Evolutionary conservation across 495 filamentous ascomycete species (phyloP).

Genomic region (Xylaria sp.): DNA sequence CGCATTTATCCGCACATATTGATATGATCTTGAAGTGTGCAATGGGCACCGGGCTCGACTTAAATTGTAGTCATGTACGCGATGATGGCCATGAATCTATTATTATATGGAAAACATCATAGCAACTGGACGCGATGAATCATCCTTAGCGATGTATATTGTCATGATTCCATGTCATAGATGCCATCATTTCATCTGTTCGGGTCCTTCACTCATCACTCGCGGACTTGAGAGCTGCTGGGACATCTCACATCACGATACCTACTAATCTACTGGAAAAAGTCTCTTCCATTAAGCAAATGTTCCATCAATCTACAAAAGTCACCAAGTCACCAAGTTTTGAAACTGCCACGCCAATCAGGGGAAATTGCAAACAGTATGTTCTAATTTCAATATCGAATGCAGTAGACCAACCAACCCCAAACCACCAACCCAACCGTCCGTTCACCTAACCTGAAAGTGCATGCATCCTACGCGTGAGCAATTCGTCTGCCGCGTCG

Average conservation of each 20-base stretch:
- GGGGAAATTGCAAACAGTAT: slow-evolving; percentile 12
- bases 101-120: neutral
- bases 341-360: neutral
- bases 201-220: neutral
- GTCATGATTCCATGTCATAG: neutral
- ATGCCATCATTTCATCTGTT: neutral
- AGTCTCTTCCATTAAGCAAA: neutral
- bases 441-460: neutral
- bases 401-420: neutral
- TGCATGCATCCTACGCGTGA: neutral
- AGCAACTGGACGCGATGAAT: neutral
- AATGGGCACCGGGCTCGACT: no score
- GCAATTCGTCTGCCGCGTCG: neutral
- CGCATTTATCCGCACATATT: neutral
- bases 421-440: neutral
- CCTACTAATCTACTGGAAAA: neutral
- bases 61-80: neutral
- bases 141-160: neutral
- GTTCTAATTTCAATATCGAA: slow-evolving; percentile 23
- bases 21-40: neutral
- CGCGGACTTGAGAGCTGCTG: neutral
- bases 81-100: neutral
- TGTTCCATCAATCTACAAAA: neutral
- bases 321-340: neutral
- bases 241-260: neutral